Conservation (phyloP, 169 alveolate species). For the Eimeria nieschulzi region DNA sequence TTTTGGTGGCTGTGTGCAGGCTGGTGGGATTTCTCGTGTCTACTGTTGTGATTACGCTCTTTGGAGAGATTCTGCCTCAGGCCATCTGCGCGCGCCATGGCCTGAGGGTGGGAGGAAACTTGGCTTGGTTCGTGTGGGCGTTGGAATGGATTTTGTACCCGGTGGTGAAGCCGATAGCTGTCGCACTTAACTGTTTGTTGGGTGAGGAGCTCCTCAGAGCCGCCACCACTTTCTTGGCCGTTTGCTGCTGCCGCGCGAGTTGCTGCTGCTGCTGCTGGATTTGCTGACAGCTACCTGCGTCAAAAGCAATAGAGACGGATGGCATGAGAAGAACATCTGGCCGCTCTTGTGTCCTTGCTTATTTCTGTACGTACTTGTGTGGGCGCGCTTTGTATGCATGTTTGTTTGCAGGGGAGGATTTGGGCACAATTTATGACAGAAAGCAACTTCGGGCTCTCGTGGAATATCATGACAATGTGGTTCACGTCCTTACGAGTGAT, state of each 20-base stretch:
- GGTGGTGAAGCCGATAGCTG: slow-evolving; percentile 79
- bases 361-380: neutral
- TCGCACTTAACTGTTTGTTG: slow-evolving; percentile 75
- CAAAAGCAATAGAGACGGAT: too few species aligned
- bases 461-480: slow-evolving; percentile 65
- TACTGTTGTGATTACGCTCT: slow-evolving; percentile 81
- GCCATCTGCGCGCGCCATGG: slow-evolving; percentile 87
- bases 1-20: neutral
- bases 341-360: neutral
- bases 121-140: slow-evolving; percentile 72
- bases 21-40: slow-evolving; percentile 82
- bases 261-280: slow-evolving; percentile 41
- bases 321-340: too few species aligned
- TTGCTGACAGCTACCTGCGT: neutral
- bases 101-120: slow-evolving; percentile 81
- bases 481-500: slow-evolving; percentile 62
- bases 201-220: slow-evolving; percentile 59
- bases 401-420: slow-evolving; percentile 71
- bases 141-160: slow-evolving; percentile 77
- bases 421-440: slow-evolving; percentile 64
- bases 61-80: slow-evolving; percentile 88
- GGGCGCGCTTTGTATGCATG: neutral
- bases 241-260: neutral
- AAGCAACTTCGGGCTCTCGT: slow-evolving; percentile 68
- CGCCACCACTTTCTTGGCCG: neutral